These are phyloP conservation scores for Plantago major DNA, from an alignment of 257 asterid genomes.

Conservation along the genomic window DNA sequence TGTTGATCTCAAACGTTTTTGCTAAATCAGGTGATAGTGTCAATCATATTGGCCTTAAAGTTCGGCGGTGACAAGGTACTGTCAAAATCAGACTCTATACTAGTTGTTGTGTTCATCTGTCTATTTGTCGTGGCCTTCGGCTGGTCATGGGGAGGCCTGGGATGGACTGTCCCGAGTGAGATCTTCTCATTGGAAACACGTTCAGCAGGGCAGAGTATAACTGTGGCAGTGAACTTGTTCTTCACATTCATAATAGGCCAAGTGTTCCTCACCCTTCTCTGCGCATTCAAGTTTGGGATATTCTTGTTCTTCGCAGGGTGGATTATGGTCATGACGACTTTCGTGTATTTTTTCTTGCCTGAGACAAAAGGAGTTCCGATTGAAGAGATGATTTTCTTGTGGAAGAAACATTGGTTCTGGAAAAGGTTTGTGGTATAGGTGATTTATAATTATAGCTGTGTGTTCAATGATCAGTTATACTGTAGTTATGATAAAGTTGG, in stretches of 20 bases:
- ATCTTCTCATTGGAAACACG: constrained; percentile 74
- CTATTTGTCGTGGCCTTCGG: constrained; percentile 76
- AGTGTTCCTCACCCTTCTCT: constrained; percentile 60
- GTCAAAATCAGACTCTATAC: constrained; percentile 44
- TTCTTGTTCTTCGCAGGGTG: constrained; percentile 82
- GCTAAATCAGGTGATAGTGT: constrained; percentile 43
- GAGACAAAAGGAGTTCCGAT: constrained; percentile 87
- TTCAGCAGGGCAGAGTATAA: constrained; percentile 89
- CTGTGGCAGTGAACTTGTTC: too few species aligned
- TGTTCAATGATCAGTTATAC: background rate
- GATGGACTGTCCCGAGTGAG: constrained; percentile 97
- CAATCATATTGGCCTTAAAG: constrained; percentile 57
- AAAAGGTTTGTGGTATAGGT: constrained; percentile 37
- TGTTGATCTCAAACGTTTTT: too few species aligned
- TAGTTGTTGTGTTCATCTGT: constrained; percentile 63
- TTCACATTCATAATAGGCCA: too few species aligned
- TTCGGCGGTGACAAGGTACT: constrained; percentile 52
- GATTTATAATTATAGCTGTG: background rate
- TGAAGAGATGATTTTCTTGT: constrained; percentile 66
- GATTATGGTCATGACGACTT: constrained; percentile 67
- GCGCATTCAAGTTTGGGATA: constrained; percentile 75
- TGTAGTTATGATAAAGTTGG: background rate
- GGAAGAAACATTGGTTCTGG: constrained; percentile 92
- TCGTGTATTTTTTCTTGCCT: constrained; percentile 67
- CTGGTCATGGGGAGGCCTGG: constrained; percentile 91